These are phyloP conservation scores for Cardamine resedifolia DNA, from an alignment of 345 rosid genomes.

Conservation along the genomic window DNA sequence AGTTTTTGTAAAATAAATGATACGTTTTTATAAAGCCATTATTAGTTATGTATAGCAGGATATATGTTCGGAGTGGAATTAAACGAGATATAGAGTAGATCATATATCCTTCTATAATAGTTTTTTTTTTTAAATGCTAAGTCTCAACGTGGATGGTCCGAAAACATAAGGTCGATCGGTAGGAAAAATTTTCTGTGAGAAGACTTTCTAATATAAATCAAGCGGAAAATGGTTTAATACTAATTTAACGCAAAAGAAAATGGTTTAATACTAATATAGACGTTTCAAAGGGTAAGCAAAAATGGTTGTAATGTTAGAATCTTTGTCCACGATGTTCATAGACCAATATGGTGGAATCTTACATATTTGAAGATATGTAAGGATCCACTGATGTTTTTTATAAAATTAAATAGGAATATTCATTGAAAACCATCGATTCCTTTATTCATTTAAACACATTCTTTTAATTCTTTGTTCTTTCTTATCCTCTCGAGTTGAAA, in stretches of 20 bases:
- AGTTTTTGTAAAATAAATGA: too few relatives aligned
- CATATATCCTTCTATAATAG: too few relatives aligned
- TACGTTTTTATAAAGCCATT: too few relatives aligned
- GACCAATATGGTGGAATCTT: background rate
- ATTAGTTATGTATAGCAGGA: too few relatives aligned
- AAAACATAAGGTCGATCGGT: background rate
- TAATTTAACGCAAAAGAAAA: too few relatives aligned
- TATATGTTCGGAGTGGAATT: too few relatives aligned
- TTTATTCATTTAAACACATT: background rate
- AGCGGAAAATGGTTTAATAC: too few relatives aligned
- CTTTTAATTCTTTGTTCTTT: background rate
- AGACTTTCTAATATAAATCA: background rate
- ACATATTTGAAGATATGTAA: background rate
- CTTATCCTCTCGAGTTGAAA: background rate
- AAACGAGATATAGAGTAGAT: too few relatives aligned
- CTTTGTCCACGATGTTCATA: background rate
- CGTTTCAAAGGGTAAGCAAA: background rate
- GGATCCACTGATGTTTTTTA: background rate
- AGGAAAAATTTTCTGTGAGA: background rate
- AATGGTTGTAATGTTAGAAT: background rate
- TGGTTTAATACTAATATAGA: background rate
- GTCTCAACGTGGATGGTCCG: too few relatives aligned
- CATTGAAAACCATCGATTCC: background rate
- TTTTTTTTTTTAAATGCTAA: too few relatives aligned
- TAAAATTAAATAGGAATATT: background rate